phyloP scores from a whole-genome alignment of 2,329 filamentous ascomycete genomes.

The Monosporascus sp. region DNA sequence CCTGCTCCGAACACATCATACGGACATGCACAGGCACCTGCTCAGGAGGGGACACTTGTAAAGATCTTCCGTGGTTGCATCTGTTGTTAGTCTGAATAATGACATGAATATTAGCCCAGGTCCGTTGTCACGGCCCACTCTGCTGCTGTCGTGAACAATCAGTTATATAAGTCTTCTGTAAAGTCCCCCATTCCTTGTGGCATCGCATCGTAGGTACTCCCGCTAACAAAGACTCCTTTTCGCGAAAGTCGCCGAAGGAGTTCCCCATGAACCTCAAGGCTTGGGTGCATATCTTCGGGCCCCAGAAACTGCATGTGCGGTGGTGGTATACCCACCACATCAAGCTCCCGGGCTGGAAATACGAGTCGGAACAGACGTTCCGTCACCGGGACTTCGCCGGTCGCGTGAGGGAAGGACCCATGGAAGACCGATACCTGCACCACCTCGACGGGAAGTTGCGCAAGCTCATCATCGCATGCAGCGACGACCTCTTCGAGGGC shows the following conservation, averaged over 20 bases:
- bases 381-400: slow-evolving; percentile 13
- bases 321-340: slow-evolving; percentile 3
- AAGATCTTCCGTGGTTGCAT: neutral
- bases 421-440: slow-evolving; percentile 11
- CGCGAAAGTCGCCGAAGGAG: neutral
- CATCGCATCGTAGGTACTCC: neutral
- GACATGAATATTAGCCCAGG: neutral
- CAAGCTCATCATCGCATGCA: slow-evolving; percentile 11
- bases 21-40: neutral
- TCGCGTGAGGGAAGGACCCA: slow-evolving; percentile 4
- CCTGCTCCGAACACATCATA: neutral
- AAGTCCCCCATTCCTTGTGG: neutral
- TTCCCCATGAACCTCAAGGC: neutral
- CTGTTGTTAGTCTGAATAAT: neutral
- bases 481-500: slow-evolving; percentile 9
- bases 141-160: neutral
- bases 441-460: slow-evolving; percentile 8
- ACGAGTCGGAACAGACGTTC: neutral
- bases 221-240: neutral
- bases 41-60: neutral
- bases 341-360: slow-evolving; percentile 4
- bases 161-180: neutral
- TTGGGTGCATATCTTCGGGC: neutral
- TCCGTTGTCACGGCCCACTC: neutral
- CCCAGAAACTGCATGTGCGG: neutral